Evolutionary conservation across 2,329 filamentous ascomycete genomes (phyloP).

Genomic region (Eurotiales sp.): DNA sequence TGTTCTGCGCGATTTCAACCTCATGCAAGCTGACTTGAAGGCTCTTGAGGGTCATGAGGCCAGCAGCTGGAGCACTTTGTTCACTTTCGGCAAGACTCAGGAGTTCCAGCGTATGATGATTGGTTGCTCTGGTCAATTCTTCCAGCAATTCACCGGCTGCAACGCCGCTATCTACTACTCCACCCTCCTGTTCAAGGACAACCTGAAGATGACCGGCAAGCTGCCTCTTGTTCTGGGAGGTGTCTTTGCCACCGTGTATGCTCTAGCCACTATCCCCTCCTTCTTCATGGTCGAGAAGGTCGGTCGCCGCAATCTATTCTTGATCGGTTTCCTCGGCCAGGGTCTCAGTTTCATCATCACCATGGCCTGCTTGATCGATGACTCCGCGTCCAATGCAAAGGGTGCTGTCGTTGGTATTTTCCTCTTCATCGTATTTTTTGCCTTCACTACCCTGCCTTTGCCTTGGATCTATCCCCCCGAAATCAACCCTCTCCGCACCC

Average conservation of each 20-base stretch:
- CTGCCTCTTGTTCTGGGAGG: slow-evolving; percentile 52
- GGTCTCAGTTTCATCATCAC: slow-evolving; percentile 24
- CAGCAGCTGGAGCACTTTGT: slow-evolving; percentile 51
- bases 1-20: slow-evolving; percentile 5
- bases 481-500: slow-evolving; percentile 50
- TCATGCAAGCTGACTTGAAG: slow-evolving; percentile 30
- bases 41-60: slow-evolving; percentile 64
- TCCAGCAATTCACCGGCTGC: slow-evolving; percentile 50
- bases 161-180: slow-evolving; percentile 51
- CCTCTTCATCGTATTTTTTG: slow-evolving; percentile 63
- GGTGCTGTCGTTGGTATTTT: slow-evolving; percentile 47
- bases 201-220: slow-evolving; percentile 37
- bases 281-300: slow-evolving; percentile 48
- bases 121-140: slow-evolving; percentile 38
- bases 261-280: slow-evolving; percentile 41
- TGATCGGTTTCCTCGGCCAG: slow-evolving; percentile 24
- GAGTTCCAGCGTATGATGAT: slow-evolving; percentile 39
- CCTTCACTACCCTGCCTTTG: slow-evolving; percentile 58
- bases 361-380: slow-evolving; percentile 23
- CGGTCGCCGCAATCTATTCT: slow-evolving; percentile 30
- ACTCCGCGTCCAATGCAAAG: too few species aligned
- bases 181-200: slow-evolving; percentile 46
- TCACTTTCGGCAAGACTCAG: slow-evolving; percentile 32
- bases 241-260: slow-evolving; percentile 48
- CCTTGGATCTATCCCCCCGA: slow-evolving; percentile 53